Base-by-base conservation (phyloP, 1,284 basidiomycete species). In the Moniliella sp. region DNA sequence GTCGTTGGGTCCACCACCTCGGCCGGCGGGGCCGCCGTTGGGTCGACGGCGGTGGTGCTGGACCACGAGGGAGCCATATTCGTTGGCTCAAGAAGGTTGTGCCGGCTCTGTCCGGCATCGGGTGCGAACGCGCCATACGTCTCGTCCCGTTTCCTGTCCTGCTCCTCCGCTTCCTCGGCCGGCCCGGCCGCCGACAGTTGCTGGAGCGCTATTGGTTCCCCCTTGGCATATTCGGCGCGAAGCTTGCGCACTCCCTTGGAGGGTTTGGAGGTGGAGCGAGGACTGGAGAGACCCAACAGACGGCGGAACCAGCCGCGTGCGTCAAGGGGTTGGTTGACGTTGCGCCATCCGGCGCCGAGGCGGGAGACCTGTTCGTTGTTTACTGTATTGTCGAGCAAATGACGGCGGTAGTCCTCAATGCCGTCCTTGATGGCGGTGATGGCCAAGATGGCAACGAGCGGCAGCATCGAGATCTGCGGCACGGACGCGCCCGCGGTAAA, bases 381-480 rank as follows among this genome's bases (percentile, higher is more conserved):
- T 46, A 88, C 81, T 54, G 84, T 73, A 45, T 91, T 79, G 57
- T 94, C 86, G 28, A 88, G 68, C 3, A 65, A 57, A 3, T 78
- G 77, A 38, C 86, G 72, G 14, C 86, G 74, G 61, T 82, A 86
- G 63, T 94, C 86, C 64, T 94, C 88, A 34, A 93, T 67, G 8
- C 75, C 82, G 59, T 94, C 86, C 62, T 93, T 94, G 65, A 91
- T 73, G 7, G 77, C 84, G 4, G 88, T 93, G 40, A 91, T 77
- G 18, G 67, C 61, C 27, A 94, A 62, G 44, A 94, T 91, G 60
- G 84, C n/a, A n/a, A 81, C 65, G 13, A 94, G 69, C 0, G 86
- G 88, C 15, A 94, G 64, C 58, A 81, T 77, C 3, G 82, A 74
- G 35, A 83, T 75, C 38, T 78, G 70, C 0, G 82, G 76, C 2